These are phyloP conservation scores for Kregervanrija delftensis DNA, from an alignment of 805 yeast genomes.

Conservation along the genomic window DNA sequence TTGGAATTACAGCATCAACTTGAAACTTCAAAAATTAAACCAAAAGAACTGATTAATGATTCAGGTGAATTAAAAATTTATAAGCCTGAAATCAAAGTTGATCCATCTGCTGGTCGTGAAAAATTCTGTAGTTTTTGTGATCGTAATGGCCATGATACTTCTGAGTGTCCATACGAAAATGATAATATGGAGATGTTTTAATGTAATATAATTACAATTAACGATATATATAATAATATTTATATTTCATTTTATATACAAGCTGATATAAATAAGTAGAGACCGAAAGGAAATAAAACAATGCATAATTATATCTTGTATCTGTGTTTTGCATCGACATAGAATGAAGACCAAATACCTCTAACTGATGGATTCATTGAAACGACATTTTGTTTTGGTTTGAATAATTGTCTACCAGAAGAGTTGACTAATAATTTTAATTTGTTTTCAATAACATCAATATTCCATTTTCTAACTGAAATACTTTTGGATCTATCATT, in stretches of 20 bases:
- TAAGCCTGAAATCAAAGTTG: constrained; percentile 40
- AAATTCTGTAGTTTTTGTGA: constrained; percentile 95
- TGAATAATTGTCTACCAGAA: constrained; percentile 55
- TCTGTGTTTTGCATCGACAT: constrained; percentile 49
- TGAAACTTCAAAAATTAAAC: neutral
- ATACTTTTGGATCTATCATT: constrained; percentile 34
- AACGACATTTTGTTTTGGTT: constrained; percentile 71
- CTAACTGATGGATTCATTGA: constrained; percentile 79
- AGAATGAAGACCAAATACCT: constrained; percentile 98
- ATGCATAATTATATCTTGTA: constrained; percentile 32
- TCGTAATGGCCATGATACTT: constrained; percentile 78
- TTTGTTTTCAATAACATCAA: constrained; percentile 57
- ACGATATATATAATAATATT: too few relatives aligned
- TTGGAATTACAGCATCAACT: neutral
- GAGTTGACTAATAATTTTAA: constrained; percentile 57
- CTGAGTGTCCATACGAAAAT: constrained; percentile 81
- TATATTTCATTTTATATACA: too few relatives aligned
- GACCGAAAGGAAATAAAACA: too few relatives aligned
- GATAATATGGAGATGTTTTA: constrained; percentile 35
- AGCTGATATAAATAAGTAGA: too few relatives aligned
- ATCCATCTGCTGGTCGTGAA: constrained; percentile 67
- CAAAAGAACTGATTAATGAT: neutral
- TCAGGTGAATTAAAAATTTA: constrained; percentile 27
- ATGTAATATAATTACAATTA: too few relatives aligned
- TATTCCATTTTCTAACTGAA: constrained; percentile 68